Conservation (phyloP, 768 basidiomycete species). For the Lentinula edodes region DNA sequence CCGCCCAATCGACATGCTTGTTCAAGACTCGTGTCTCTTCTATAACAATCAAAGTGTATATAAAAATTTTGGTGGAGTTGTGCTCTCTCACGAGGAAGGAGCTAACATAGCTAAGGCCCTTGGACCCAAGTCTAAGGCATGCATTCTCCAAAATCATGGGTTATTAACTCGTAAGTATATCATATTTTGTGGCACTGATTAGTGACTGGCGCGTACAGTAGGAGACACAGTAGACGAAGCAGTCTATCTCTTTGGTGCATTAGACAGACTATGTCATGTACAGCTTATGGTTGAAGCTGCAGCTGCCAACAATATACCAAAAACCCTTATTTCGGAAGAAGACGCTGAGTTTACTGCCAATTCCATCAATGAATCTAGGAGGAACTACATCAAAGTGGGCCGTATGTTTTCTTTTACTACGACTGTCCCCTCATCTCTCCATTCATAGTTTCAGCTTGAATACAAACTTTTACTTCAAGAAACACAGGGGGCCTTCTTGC, state of each 20-base stretch:
- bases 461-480: conserved; percentile 20
- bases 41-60: conserved; percentile 39
- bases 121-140: conserved; percentile 31
- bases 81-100: conserved; percentile 39
- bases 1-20: conserved; percentile 33
- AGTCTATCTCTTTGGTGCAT: conserved; percentile 32
- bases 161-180: conserved; percentile 18
- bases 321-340: conserved; percentile 16
- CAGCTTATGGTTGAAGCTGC: conserved; percentile 41
- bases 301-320: conserved; percentile 20
- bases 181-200: not conserved
- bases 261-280: conserved; percentile 42
- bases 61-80: conserved; percentile 41
- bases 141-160: conserved; percentile 40
- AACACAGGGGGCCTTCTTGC: conserved; percentile 21
- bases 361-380: conserved; percentile 15
- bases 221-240: conserved; percentile 37
- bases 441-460: conserved; percentile 21
- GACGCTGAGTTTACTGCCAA: conserved; percentile 21
- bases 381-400: conserved; percentile 10
- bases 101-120: conserved; percentile 36
- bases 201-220: conserved; percentile 14
- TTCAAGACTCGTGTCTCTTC: conserved; percentile 40
- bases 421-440: not conserved
- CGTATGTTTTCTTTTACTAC: not conserved